Base-by-base conservation (phyloP, 2,329 filamentous ascomycete genomes). In the Dactylellina cionopaga region DNA sequence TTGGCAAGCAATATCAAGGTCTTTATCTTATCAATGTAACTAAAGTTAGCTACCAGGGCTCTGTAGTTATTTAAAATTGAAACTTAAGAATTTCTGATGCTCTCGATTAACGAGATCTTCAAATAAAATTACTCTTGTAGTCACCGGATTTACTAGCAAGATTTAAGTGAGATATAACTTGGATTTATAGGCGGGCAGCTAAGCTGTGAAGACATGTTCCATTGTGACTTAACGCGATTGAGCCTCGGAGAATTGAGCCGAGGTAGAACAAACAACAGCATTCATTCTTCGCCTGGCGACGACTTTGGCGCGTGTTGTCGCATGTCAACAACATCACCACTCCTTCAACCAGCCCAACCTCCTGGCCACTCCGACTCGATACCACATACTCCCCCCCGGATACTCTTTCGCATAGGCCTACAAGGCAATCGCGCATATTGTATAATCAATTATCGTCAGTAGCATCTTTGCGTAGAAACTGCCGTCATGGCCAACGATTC, bases 281-380 rank as follows among this genome's bases (percentile, higher is more conserved):
- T 33, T 27, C 43, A 29, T 52, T 13, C 27, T 22, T 22, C 10
- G n/a, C 35, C 13, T 7, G 17, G 7, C 39, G 25, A 35, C 10
- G 31, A 25, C 47, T 37, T 31, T 29, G 35, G 58, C 51, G 58
- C 59, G 66, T 49, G 56, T 58, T 63, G 66, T 71, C 66, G 66
- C 66, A 71, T 71, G 66, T 71, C 66, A 71, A 71, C 65, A 71
- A 55, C 37, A 70, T 49, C 60, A 70, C n/a, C n/a, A n/a, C n/a
- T n/a, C n/a, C n/a, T n/a, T 49, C 63, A 62, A 62, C 51, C 25
- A 37, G 51, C 25, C 54, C 63, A 68, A 46, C 63, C 54, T 68
- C 63, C 54, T 25, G n/a, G 24, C 29, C 51, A 37, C 24, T 43
- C 24, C 15, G 25, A 7, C 39, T 51, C 41, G 33, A 41, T 3